Evolutionary conservation across 768 basidiomycete genomes (phyloP).

Genomic region (Fistulinella prunicolor): DNA sequence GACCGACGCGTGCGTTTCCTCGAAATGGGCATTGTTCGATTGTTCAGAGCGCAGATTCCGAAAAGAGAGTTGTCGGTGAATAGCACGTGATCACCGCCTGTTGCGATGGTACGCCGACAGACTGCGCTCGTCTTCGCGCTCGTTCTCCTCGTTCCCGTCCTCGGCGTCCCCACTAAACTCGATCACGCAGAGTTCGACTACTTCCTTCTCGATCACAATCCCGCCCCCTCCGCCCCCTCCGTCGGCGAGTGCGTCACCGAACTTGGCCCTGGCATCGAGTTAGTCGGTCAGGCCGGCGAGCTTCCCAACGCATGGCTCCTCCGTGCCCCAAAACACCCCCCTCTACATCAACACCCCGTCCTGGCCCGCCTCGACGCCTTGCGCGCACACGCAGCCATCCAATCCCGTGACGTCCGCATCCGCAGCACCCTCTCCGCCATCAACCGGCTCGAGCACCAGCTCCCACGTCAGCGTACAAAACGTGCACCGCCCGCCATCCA

Average conservation of each 20-base stretch:
- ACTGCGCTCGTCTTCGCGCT: constrained; percentile 2
- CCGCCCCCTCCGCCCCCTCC: constrained; percentile 48
- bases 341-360: constrained; percentile 31
- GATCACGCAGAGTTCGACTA: constrained; percentile 71
- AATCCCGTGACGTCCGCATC: constrained; percentile 37
- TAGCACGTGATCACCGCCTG: constrained; percentile 13
- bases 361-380: constrained; percentile 48
- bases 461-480: constrained; percentile 64
- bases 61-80: too few species aligned
- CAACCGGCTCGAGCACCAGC: constrained; percentile 58
- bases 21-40: constrained; percentile 16
- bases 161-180: constrained; percentile 33
- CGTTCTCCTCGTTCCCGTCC: constrained; percentile 4
- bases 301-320: constrained; percentile 83
- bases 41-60: too few species aligned
- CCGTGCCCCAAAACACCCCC: constrained; percentile 43
- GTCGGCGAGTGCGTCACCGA: constrained; percentile 55
- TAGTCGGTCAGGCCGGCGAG: constrained; percentile 87
- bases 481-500: constrained; percentile 65
- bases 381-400: constrained; percentile 33
- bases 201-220: constrained; percentile 72
- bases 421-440: constrained; percentile 54
- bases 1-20: constrained; percentile 28
- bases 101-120: constrained; percentile 13
- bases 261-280: constrained; percentile 77